Conservation (phyloP, 306 rosid species). For the Glycine tomentella region DNA sequence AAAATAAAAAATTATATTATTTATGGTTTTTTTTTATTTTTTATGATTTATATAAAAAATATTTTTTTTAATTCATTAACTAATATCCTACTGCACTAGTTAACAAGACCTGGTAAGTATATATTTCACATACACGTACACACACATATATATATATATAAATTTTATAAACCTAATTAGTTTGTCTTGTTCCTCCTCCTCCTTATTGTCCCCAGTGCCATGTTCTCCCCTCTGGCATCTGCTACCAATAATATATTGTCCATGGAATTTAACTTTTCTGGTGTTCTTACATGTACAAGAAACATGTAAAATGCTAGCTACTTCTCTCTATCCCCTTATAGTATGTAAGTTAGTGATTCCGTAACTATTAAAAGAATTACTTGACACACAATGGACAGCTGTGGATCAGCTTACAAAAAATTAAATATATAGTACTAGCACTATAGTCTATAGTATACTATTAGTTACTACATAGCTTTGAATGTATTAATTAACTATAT, state of each 20-base stretch:
- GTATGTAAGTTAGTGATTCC: conserved; percentile 19
- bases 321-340: conserved; percentile 40
- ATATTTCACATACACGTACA: no score
- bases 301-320: conserved; percentile 28
- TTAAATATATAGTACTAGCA: neutral
- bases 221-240: conserved; percentile 30
- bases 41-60: no score
- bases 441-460: no score
- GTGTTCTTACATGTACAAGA: conserved; percentile 46
- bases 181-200: conserved; percentile 31
- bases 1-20: no score
- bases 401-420: neutral
- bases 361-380: conserved; percentile 18
- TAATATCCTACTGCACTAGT: no score
- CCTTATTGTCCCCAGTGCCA: conserved; percentile 36
- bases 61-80: no score
- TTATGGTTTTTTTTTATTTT: no score
- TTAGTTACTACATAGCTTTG: neutral
- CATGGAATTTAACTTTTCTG: conserved; percentile 54
- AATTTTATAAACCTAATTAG: neutral
- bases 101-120: no score
- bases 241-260: conserved; percentile 47
- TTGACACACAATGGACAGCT: conserved; percentile 31
- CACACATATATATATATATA: no score
- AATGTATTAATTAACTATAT: neutral